Conservation (phyloP, 1,284 basidiomycete species). For the Pseudozyma tsukubaensis region DNA sequence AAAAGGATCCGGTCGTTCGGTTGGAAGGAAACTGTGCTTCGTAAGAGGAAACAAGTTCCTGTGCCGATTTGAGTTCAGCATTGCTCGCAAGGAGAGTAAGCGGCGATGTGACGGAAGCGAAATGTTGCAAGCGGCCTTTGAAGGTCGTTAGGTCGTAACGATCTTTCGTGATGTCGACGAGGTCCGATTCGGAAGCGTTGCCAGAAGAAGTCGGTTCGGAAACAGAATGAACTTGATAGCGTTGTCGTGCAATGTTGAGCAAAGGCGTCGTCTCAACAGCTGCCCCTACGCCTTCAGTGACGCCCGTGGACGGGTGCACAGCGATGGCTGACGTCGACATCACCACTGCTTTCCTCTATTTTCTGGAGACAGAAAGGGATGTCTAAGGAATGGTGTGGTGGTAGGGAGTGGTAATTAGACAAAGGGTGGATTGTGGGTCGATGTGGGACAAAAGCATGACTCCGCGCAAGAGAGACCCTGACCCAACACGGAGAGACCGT, state of each 20-base stretch:
- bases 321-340: conserved; percentile 29
- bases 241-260: conserved; percentile 29
- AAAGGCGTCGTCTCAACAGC: conserved; percentile 28
- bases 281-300: neutral
- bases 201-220: conserved; percentile 25
- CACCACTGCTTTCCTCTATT: too few relatives aligned
- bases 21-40: conserved; percentile 42
- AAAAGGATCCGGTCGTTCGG: conserved; percentile 23
- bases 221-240: conserved; percentile 25
- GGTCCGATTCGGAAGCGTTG: conserved; percentile 12
- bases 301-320: neutral
- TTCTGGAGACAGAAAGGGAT: too few relatives aligned
- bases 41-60: conserved; percentile 36
- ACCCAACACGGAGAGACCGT: too few relatives aligned
- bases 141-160: conserved; percentile 52
- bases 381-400: too few relatives aligned
- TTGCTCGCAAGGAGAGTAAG: conserved; percentile 72
- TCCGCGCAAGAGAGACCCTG: too few relatives aligned
- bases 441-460: too few relatives aligned
- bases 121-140: conserved; percentile 71
- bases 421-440: too few relatives aligned
- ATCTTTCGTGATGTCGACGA: conserved; percentile 49
- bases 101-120: conserved; percentile 72
- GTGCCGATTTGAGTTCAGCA: conserved; percentile 38
- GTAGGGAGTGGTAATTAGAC: too few relatives aligned